Percentiles rank a stretch among this genome's conserved stretches.
These are phyloP conservation scores for Liriodendron chinense DNA, from an alignment of 164 flowering plant genomes.

Conservation along the genomic window DNA sequence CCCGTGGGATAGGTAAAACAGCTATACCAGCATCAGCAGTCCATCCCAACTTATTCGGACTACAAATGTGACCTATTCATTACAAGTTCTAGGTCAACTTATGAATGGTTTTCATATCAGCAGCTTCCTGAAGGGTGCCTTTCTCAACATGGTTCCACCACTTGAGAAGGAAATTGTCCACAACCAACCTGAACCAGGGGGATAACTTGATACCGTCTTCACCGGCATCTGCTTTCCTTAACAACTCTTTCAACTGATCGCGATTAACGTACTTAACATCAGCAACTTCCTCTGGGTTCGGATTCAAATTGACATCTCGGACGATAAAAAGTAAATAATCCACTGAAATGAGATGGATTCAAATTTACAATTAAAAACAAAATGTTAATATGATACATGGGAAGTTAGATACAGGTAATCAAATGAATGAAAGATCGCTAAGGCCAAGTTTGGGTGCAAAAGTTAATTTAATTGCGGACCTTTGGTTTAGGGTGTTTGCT, in stretches of 20 bases:
- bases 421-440: neutral
- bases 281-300: conserved; percentile 94
- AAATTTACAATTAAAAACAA: too few species aligned
- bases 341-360: conserved; percentile 43
- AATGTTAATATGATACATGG: neutral
- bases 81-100: conserved; percentile 38
- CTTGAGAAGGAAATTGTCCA: conserved; percentile 84
- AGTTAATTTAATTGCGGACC: too few species aligned
- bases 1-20: too few species aligned
- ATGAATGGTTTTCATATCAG: conserved; percentile 92
- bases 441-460: too few species aligned
- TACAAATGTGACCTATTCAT: too few species aligned
- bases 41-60: too few species aligned
- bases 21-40: too few species aligned
- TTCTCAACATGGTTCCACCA: conserved; percentile 95
- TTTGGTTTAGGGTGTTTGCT: too few species aligned
- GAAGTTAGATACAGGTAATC: neutral
- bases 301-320: conserved; percentile 62
- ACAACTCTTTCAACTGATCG: conserved; percentile 71
- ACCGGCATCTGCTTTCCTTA: conserved; percentile 89
- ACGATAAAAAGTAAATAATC: conserved; percentile 94
- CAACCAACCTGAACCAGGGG: conserved; percentile 94
- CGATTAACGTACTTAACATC: conserved; percentile 71
- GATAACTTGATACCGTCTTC: conserved; percentile 87
- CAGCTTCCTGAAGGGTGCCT: conserved; percentile 62